Evolutionary conservation across 192 early-diverging fungal genomes (phyloP), one percentile per base, ranked within the genome.

Genomic region (Mortierella alpina): DNA sequence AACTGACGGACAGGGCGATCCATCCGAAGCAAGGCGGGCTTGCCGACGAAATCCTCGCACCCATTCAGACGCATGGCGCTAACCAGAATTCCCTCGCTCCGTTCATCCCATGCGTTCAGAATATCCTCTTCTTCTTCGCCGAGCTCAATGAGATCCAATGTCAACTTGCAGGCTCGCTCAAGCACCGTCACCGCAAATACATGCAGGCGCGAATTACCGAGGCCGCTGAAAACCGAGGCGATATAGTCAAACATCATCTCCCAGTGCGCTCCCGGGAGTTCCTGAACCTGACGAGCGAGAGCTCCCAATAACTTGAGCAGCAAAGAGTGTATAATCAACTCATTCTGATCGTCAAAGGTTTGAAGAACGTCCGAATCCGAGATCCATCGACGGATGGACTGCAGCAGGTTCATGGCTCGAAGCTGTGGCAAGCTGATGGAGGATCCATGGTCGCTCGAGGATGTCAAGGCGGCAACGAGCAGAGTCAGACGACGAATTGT

Each of bases 191-290:
- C 68, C 1, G 22, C 46, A 17, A 72, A 72, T 10, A 59, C 51
- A 13, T 20, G 22, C 15, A 13, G 46, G 3, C 22, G 23, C 5
- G 64, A 45, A 6, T 62, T 59, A 50, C 48, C 65, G n/a, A 80
- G 59, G 40, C 63, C 64, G 6, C n/a, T 57, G 31, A 72, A 72
- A 8, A 68, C 20, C 1, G 54, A 39, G 2, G 59, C 63, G 1
- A 80, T 64, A 22, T 50, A 63, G 0, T 55, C 70, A 47, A 80
- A 68, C 77, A 72, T 80, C 77, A 80, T 80, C 53, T 84, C 67
- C 88, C 88, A 89, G 58, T 87, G 84, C 11, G 66, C 71, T 11
- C 84, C 86, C 6, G 75, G 62, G 44, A 85, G 71, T 47, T 87
- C 84, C 68, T 86, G 85, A 1, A 87, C 68, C 13, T 84, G 60